phyloP scores from a whole-genome alignment of 768 basidiomycete species.

The Psilocybe subaeruginosa region DNA sequence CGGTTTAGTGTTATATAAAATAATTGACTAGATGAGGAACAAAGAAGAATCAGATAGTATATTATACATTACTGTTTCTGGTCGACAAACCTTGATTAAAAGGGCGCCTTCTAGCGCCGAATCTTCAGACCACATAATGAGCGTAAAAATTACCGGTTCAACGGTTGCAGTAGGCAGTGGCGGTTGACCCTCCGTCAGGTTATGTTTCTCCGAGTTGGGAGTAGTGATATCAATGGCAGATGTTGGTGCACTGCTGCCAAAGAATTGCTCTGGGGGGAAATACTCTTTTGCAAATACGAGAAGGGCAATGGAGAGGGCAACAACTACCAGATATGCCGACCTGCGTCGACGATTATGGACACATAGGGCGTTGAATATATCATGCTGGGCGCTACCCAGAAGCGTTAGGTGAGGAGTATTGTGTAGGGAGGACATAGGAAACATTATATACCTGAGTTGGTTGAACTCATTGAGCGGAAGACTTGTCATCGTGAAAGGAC shows the following conservation, averaged over 20 bases:
- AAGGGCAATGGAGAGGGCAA: conserved; percentile 18
- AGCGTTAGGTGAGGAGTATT: not conserved
- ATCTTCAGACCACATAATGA: conserved; percentile 46
- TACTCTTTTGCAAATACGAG: conserved; percentile 23
- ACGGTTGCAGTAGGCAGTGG: not conserved
- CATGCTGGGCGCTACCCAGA: not conserved
- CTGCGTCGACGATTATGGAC: conserved; percentile 24
- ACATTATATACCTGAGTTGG: not conserved
- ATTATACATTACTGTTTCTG: not conserved
- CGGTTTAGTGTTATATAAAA: conserved; percentile 41
- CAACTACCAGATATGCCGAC: conserved; percentile 14
- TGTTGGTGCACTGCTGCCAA: conserved; percentile 3
- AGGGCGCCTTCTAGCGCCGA: conserved; percentile 46
- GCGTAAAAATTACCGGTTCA: conserved; percentile 42
- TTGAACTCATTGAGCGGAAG: not conserved
- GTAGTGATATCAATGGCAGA: not conserved
- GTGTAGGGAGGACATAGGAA: not conserved
- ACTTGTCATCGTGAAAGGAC: not conserved
- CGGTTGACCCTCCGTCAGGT: not conserved
- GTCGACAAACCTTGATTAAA: conserved; percentile 38
- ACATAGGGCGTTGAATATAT: conserved; percentile 4
- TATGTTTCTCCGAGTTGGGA: not conserved
- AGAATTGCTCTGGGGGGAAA: not conserved
- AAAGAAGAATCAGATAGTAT: no score
- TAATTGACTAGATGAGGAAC: conserved; percentile 22